phyloP scores from a whole-genome alignment of 768 basidiomycete species.

The Tephrocybe sp. region DNA sequence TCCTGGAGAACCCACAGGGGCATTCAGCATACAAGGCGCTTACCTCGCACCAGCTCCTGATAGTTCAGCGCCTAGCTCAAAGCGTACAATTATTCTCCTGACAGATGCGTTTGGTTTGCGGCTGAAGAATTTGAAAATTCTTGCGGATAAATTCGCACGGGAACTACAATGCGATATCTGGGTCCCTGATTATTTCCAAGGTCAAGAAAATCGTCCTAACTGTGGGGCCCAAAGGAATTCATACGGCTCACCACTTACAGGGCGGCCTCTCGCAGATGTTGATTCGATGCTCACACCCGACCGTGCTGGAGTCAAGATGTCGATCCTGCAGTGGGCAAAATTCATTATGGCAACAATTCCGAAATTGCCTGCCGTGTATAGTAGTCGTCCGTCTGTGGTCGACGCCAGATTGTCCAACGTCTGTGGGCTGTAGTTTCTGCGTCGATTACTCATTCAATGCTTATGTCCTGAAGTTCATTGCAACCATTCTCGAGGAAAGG shows the following conservation, averaged over 20 bases:
- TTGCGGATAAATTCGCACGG: constrained; percentile 53
- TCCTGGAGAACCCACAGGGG: constrained; percentile 44
- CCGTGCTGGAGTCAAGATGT: constrained; percentile 31
- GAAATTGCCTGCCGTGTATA: constrained; percentile 27
- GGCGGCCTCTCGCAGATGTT: constrained; percentile 27
- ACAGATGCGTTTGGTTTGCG: constrained; percentile 59
- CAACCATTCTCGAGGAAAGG: constrained; percentile 31
- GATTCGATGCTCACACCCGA: constrained; percentile 26
- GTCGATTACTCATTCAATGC: not conserved
- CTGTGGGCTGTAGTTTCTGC: not conserved
- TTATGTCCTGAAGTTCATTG: constrained; percentile 27
- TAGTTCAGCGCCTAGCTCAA: constrained; percentile 14
- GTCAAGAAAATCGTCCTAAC: constrained; percentile 21
- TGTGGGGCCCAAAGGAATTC: too few relatives aligned
- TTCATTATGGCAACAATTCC: constrained; percentile 25
- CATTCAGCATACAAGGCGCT: constrained; percentile 33
- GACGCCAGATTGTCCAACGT: constrained; percentile 25
- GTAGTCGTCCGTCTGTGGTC: constrained; percentile 29
- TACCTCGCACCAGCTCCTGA: constrained; percentile 37
- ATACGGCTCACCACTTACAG: constrained; percentile 13
- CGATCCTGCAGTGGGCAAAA: constrained; percentile 26
- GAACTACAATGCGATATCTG: constrained; percentile 57
- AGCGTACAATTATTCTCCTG: constrained; percentile 46
- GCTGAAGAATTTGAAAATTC: constrained; percentile 51
- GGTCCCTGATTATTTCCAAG: constrained; percentile 62